Evolutionary conservation across 208 protist species (phyloP).

Genomic region (Trypanosoma scelopori): DNA sequence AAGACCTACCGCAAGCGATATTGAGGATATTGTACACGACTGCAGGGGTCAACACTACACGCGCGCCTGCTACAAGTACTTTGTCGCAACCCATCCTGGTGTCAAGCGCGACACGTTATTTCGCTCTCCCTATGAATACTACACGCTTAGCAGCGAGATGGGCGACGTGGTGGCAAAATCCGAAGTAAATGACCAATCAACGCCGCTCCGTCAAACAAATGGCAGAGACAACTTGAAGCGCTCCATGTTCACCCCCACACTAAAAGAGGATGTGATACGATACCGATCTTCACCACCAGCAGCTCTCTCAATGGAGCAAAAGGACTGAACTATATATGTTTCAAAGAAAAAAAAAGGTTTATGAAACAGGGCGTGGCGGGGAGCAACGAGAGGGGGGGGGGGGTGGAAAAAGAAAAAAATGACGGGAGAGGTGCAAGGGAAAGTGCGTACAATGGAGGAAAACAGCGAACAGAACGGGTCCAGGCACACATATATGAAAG

Average conservation of each 20-base stretch:
- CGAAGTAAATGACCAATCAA: constrained; percentile 5
- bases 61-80: constrained; percentile 90
- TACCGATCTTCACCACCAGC: constrained; percentile 15
- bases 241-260: constrained; percentile 33
- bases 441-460: no score
- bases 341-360: neutral
- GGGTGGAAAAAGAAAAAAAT: no score
- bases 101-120: constrained; percentile 84
- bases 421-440: no score
- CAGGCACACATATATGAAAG: no score
- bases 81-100: constrained; percentile 82
- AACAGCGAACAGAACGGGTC: no score
- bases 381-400: no score
- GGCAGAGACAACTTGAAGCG: constrained; percentile 31
- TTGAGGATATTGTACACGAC: constrained; percentile 89
- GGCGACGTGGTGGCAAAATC: constrained; percentile 21
- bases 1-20: constrained; percentile 50
- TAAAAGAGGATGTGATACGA: constrained; percentile 57
- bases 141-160: constrained; percentile 59
- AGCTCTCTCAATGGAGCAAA: no score
- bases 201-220: constrained; percentile 1
- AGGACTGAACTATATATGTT: constrained; percentile 1
- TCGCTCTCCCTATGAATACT: constrained; percentile 88
- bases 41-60: constrained; percentile 88
- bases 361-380: no score